Evolutionary conservation across 78 protist genomes (phyloP), one percentile per base, ranked within the genome.

Genomic region (Dictyostelium capitatum): DNA sequence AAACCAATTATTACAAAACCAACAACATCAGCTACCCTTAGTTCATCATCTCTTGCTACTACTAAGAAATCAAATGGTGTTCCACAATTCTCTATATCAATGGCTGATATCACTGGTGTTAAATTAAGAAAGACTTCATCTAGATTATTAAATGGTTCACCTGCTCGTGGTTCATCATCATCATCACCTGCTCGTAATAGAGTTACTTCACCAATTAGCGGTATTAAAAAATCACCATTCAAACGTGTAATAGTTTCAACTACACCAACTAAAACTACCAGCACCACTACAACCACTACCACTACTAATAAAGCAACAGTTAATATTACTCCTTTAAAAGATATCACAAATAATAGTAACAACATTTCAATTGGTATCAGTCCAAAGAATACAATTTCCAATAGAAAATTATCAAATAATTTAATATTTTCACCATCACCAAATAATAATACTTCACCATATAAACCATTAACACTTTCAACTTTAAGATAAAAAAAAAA

Each of bases 71-170:
- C 56, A 19, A 25, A 50, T 64, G 54, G 74, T 59, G 25, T 12
- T 2, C 72, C 72, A 43, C 83, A 74, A 32, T 87, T 87, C 37
- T 41, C 65, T 30, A 77, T 87, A 12, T 87, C 92, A 23, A 7
- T 87, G 70, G 82, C 92, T 19, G 92, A 87, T 50, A 54, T 87
- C 20, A 77, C 70, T 11, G 73, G 92, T 59, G 62, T 87, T 32
- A 87, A 87, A 64, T 41, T 87, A 10, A 74, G 83, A 59, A 87
- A 87, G 92, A 87, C 92, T 11, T 23, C 47, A 2, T 77, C 92
- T 3, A 32, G 30, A 25, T 5, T 4, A 4, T 25, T 20, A 4
- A 65, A 30, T 30, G 5, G 17, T 4, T 65, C 73, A 30, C 73
- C 73, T 28, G 14, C 47, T 65, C 73, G 73, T 65, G 15, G 56